These are phyloP conservation scores for Botrytis fabae DNA, from an alignment of 2,329 filamentous ascomycete species.

Conservation along the genomic window DNA sequence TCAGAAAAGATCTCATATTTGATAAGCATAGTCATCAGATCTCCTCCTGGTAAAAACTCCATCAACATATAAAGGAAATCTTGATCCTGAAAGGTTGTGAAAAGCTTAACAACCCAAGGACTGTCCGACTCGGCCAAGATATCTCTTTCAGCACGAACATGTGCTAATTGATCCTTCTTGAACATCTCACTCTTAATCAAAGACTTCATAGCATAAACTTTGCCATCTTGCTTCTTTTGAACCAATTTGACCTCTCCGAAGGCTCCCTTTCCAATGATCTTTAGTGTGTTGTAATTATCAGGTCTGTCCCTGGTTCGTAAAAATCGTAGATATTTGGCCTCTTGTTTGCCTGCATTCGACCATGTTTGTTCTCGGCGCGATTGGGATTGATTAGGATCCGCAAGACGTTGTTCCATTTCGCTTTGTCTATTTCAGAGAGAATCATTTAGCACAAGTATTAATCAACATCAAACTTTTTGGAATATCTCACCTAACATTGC, in stretches of 20 bases:
- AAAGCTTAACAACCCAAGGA: constrained; percentile 98
- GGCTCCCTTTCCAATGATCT: constrained; percentile 98
- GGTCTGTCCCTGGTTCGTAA: constrained; percentile 89
- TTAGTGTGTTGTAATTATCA: constrained; percentile 92
- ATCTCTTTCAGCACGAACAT: constrained; percentile 95
- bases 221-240: constrained; percentile 92
- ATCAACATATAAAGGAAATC: constrained; percentile 99
- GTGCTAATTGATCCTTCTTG: constrained; percentile 96
- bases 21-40: constrained; percentile 99
- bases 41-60: constrained; percentile 97
- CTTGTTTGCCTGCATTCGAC: constrained; percentile 80
- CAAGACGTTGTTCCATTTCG: constrained; percentile 84
- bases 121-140: constrained; percentile 99
- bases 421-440: constrained; percentile 64
- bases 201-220: constrained; percentile 98
- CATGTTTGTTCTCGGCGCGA: constrained; percentile 81
- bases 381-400: constrained; percentile 72
- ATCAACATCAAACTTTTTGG: background rate
- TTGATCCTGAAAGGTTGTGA: constrained; percentile 94
- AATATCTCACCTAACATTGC: constrained; percentile 77
- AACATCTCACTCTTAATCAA: constrained; percentile 99
- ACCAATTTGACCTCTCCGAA: constrained; percentile 98
- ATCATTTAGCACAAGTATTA: constrained; percentile 7
- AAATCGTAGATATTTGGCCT: constrained; percentile 91
- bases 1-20: constrained; percentile 99